Evolutionary conservation across 1,139 yeast species (phyloP).

Genomic region (Diutina neorugosa): DNA sequence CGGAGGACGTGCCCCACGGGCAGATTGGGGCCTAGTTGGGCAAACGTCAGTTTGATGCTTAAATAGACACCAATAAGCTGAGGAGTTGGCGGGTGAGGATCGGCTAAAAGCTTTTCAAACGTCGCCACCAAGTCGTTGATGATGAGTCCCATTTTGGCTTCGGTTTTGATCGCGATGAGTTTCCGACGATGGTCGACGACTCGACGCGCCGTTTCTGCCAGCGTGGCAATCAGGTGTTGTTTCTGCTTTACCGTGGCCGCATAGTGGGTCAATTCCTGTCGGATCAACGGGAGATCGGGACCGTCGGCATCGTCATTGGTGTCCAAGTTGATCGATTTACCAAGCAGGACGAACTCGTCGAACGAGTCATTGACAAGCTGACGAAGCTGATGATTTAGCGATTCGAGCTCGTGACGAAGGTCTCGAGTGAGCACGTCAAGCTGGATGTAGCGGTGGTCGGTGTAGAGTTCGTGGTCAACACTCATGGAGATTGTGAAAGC

Average conservation of each 20-base stretch:
- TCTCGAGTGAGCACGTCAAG: slow-evolving; percentile 1
- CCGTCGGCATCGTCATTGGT: neutral
- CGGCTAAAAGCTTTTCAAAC: neutral
- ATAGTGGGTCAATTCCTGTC: neutral
- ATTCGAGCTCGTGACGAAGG: neutral
- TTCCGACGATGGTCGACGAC: neutral
- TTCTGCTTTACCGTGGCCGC: neutral
- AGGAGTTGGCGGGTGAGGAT: neutral
- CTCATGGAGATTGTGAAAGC: neutral
- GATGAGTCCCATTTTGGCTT: neutral
- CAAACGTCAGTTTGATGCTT: neutral
- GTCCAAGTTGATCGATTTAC: neutral
- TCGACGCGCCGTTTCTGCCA: neutral
- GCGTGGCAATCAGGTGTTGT: neutral
- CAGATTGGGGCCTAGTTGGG: neutral
- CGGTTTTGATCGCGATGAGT: neutral
- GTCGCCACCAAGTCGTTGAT: neutral
- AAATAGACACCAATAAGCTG: neutral
- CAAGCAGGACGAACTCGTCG: neutral
- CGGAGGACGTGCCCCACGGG: neutral
- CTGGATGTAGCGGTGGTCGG: neutral
- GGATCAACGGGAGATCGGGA: neutral
- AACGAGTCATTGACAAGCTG: neutral
- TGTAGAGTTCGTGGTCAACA: neutral
- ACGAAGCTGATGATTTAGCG: neutral